Evolutionary conservation across 164 flowering plant genomes (phyloP), one percentile per base, ranked within the genome.

Genomic region (Vitis cinerea): DNA sequence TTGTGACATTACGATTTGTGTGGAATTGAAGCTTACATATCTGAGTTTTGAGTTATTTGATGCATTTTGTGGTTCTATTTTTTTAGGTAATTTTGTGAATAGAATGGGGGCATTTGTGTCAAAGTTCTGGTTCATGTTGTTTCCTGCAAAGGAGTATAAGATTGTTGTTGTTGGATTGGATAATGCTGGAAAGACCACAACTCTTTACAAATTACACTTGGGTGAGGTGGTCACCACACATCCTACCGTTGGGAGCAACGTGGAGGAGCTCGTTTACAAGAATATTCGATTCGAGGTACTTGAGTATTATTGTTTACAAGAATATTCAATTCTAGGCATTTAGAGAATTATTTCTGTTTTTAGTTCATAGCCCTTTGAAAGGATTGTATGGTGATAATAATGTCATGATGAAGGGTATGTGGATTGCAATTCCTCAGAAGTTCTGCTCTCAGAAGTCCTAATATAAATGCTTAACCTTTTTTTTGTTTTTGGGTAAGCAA

Each of bases 201-300:
- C 99, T 59, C 94, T 95, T 61, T 95, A 95, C 78, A 95, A 95
- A 74, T 82, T 95, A 59, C 98, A 95, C 75, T 80, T 95, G 51
- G 98, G 99, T n/a, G 99, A 95, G 75, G 99, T 95, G 55, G 97
- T 95, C 31, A 87, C 93, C 50, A 95, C 99, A 0, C 91, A 95
- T 76, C 98, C 99, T 10, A 95, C 99, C 1, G 99, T 95, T 48
- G 99, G 99, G 12, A 95, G 99, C 87, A 95, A 95, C 67, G 99
- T 95, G 0, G 99, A 95, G 76, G 99, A 95, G 79, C 85, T 95
- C 65, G 96, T 93, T 17, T 95, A 95, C 71, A 95, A 95, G 82
- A 95, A 95, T 72, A 95, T 95, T 44, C 89, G 99, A 30, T 95
- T 95, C 54, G 99, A 92, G 99, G 98, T 94, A 59, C 62, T 3